Conservation (phyloP, 1,284 basidiomycete species). For the Trametes pubescens region DNA sequence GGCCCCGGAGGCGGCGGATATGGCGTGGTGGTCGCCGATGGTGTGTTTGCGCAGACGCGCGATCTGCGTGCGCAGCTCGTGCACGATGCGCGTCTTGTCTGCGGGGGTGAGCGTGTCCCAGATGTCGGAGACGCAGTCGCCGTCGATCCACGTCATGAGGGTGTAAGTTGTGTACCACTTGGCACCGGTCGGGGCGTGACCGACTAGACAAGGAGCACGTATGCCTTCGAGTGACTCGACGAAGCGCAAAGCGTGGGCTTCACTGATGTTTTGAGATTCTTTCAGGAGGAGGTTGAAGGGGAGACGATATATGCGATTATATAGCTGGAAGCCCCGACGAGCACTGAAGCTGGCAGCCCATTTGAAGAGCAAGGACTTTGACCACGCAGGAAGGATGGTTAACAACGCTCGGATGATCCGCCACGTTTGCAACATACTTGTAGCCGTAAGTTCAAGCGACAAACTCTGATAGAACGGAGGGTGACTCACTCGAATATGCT, state of each 20-base stretch:
- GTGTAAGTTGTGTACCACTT: constrained; percentile 15
- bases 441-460: too few relatives aligned
- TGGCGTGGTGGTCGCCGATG: not conserved
- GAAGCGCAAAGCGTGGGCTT: not conserved
- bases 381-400: not conserved
- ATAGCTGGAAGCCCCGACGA: not conserved
- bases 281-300: too few relatives aligned
- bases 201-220: not conserved
- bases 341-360: not conserved
- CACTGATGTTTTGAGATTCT: not conserved
- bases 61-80: constrained; percentile 17
- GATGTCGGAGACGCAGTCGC: constrained; percentile 10
- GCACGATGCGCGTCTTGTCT: constrained; percentile 21
- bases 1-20: constrained; percentile 12
- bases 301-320: too few relatives aligned
- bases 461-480: too few relatives aligned
- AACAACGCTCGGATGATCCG: not conserved
- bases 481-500: too few relatives aligned
- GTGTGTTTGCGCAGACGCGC: constrained; percentile 5
- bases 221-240: not conserved
- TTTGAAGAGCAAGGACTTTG: not conserved
- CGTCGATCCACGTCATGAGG: constrained; percentile 23
- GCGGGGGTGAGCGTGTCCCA: constrained; percentile 20
- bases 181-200: not conserved
- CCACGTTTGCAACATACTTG: not conserved